phyloP scores from a whole-genome alignment of 1,139 yeast genomes.

The Chernovozyma sophiae-reginae region DNA sequence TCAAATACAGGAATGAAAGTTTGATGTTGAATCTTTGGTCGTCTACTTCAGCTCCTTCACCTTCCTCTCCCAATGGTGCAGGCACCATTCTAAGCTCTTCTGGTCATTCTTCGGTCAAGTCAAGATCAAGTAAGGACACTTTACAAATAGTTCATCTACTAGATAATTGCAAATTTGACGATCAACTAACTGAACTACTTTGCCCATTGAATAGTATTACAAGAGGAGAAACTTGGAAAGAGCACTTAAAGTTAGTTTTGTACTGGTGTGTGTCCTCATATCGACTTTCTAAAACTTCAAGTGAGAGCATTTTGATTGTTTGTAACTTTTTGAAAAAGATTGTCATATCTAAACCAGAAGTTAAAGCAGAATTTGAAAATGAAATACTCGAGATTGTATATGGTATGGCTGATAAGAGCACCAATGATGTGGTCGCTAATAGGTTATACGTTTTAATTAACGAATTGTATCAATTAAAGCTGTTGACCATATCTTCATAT shows the following conservation, averaged over 20 bases:
- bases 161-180: constrained; percentile 29
- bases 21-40: constrained; percentile 36
- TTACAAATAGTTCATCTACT: constrained; percentile 30
- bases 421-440: constrained; percentile 12
- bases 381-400: constrained; percentile 48
- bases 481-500: constrained; percentile 63
- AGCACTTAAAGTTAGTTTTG: constrained; percentile 33
- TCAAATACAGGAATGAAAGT: constrained; percentile 71
- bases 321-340: constrained; percentile 38
- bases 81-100: not conserved
- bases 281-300: constrained; percentile 25
- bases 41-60: not conserved
- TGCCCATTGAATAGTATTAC: constrained; percentile 16
- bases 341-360: constrained; percentile 23
- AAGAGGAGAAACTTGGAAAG: constrained; percentile 31
- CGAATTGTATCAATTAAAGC: constrained; percentile 48
- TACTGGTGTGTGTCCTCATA: constrained; percentile 49
- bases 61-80: not conserved
- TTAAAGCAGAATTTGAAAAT: constrained; percentile 45
- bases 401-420: constrained; percentile 34
- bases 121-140: constrained; percentile 29
- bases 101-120: not conserved
- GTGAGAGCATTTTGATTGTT: constrained; percentile 31
- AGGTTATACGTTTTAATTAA: constrained; percentile 48
- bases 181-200: constrained; percentile 26